Evolutionary conservation across 805 yeast species (phyloP), one percentile per base, ranked within the genome.

Genomic region (Myxozyma udenii): DNA sequence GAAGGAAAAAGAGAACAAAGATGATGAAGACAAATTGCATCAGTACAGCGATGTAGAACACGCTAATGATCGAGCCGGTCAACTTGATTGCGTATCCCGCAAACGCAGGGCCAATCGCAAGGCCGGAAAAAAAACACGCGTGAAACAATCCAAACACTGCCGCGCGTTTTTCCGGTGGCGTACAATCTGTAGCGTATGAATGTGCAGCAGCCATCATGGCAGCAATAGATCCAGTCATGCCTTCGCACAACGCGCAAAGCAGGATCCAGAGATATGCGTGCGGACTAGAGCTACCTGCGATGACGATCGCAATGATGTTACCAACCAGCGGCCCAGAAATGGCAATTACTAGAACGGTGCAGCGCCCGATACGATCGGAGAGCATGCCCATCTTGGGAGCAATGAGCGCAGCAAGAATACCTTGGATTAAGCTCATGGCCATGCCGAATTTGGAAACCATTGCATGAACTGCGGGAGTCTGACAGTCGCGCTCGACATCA

Each of bases 181-280:
- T 82, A 36, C 87, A 80, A 68, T 88, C 96, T 3, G 87, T 73
- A 16, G 85, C 74, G 63, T 87, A 88, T 53, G 90, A 79, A 63
- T 83, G 83, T 11, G 80, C 70, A 26, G 84, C 68, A 7, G 84
- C 78, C 45, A 84, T 62, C 30, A 83, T 61, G 4, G 82, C 74
- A 53, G 79, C 67, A 6, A 76, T 44, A 0, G 88, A 84, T 22
- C 96, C 96, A n/a, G 83, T 78, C 2, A 76, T 46, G 23, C 80
- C 74, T 26, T 74, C 75, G 1, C 83, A 32, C 0, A 76, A 51
- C 12, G 74, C 74, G 2, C 78, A 69, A 0, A 74, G 30, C 1
- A 84, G 66, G 55, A 80, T 71, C 25, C 57, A 62, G 21, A 55
- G 51, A 50, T 66, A 66, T 11, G 46, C 60, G 16, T 25, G 18